These are phyloP conservation scores for Fusarium secorum DNA, from an alignment of 2,329 filamentous ascomycete species.

Conservation along the genomic window DNA sequence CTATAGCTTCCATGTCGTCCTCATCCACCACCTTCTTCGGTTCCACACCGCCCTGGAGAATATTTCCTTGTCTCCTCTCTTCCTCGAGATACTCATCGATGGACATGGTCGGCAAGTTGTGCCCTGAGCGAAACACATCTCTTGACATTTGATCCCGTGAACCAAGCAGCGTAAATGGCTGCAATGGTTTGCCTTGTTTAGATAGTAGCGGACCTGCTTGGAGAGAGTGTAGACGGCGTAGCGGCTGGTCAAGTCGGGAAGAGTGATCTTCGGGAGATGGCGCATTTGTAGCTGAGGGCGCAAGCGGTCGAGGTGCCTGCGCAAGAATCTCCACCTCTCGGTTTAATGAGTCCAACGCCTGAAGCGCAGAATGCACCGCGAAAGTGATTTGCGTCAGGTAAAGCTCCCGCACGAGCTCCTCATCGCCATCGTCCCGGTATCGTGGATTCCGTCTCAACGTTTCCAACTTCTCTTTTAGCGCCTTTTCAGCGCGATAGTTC, in stretches of 20 bases:
- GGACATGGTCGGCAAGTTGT: constrained; percentile 95
- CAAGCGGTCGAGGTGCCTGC: constrained; percentile 68
- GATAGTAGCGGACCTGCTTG: constrained; percentile 77
- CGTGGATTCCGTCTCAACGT: constrained; percentile 54
- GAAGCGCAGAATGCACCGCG: constrained; percentile 80
- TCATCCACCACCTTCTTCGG: constrained; percentile 81
- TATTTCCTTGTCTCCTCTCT: constrained; percentile 81
- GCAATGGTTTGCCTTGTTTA: constrained; percentile 80
- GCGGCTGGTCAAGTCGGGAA: constrained; percentile 75
- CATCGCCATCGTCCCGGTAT: constrained; percentile 74
- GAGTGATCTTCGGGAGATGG: constrained; percentile 60
- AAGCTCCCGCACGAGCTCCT: constrained; percentile 81
- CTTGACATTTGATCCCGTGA: constrained; percentile 77
- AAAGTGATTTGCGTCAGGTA: constrained; percentile 79
- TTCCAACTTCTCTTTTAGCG: constrained; percentile 83
- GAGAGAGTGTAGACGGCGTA: constrained; percentile 59
- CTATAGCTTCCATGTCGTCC: constrained; percentile 86
- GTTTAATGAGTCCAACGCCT: constrained; percentile 84
- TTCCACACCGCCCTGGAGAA: constrained; percentile 89
- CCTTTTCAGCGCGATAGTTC: constrained; percentile 85
- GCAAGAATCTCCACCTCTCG: constrained; percentile 86
- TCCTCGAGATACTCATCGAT: constrained; percentile 98
- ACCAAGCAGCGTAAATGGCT: constrained; percentile 87
- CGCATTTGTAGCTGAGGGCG: constrained; percentile 56
- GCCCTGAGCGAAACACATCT: constrained; percentile 87